phyloP scores from a whole-genome alignment of 1,284 basidiomycete species.

The Ceratobasidium sp. region DNA sequence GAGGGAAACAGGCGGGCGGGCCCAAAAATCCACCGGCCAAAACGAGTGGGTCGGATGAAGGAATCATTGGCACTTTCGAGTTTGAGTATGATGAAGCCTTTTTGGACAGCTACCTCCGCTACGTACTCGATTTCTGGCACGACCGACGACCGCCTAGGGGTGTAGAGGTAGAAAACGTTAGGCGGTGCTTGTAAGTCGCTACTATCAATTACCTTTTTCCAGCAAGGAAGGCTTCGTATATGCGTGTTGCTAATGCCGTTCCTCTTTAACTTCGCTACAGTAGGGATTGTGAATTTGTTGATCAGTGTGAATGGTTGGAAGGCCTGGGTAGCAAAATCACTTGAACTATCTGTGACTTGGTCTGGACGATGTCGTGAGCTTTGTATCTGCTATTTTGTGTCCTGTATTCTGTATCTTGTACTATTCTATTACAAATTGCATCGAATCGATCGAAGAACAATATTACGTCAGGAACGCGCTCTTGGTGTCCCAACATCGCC shows the following conservation, averaged over 20 bases:
- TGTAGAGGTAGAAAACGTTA: constrained; percentile 68
- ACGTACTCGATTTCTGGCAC: constrained; percentile 78
- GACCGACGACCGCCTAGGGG: constrained; percentile 73
- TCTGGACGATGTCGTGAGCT: too few relatives aligned
- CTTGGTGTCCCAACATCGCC: constrained; percentile 51
- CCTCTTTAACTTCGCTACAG: too few relatives aligned
- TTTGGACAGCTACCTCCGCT: constrained; percentile 68
- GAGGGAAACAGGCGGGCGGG: background rate
- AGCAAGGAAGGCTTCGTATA: too few relatives aligned
- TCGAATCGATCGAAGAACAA: too few relatives aligned
- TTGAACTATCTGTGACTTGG: too few relatives aligned
- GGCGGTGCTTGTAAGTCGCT: constrained; percentile 73
- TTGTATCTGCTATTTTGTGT: too few relatives aligned
- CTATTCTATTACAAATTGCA: too few relatives aligned
- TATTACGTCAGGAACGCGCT: constrained; percentile 11
- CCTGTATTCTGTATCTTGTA: too few relatives aligned
- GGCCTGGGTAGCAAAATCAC: too few relatives aligned
- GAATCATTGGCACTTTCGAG: constrained; percentile 72
- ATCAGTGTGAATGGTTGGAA: constrained; percentile 86
- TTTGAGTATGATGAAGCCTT: constrained; percentile 68
- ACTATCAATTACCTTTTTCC: constrained; percentile 15
- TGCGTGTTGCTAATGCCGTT: background rate
- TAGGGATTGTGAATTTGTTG: constrained; percentile 83
- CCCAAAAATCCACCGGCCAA: constrained; percentile 41
- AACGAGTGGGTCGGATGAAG: constrained; percentile 42